Percentiles rank a stretch among this genome's conserved stretches.
Conservation (phyloP, 306 rosid species). For the Cicer arietinum region DNA sequence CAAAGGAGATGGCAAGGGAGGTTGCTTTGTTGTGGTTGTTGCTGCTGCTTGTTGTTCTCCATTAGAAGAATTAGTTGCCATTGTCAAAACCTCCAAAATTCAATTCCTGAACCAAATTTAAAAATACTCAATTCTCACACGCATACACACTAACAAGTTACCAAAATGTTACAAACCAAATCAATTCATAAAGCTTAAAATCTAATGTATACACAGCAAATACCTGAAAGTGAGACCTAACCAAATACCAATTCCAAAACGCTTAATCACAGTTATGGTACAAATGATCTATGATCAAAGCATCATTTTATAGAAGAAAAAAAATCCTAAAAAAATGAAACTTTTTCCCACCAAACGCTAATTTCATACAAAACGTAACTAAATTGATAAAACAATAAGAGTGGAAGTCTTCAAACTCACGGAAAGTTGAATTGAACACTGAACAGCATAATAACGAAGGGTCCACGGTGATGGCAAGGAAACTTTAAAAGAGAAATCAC, state of each 20-base stretch:
- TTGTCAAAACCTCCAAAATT: slow-evolving; percentile 40
- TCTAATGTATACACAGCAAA: background rate
- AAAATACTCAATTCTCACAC: slow-evolving; percentile 30
- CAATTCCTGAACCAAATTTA: slow-evolving; percentile 45
- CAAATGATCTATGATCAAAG: slow-evolving; percentile 42
- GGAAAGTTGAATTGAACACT: slow-evolving; percentile 47
- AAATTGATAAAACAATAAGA: background rate
- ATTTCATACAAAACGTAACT: slow-evolving; percentile 3
- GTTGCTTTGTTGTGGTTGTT: slow-evolving; percentile 63
- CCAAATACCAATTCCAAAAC: slow-evolving; percentile 38
- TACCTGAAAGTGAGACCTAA: slow-evolving; percentile 31
- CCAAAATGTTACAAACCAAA: slow-evolving; percentile 16
- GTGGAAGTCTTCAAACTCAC: slow-evolving; percentile 54
- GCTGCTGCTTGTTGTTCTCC: slow-evolving; percentile 53
- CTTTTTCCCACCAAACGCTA: slow-evolving; percentile 49
- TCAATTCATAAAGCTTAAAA: slow-evolving; percentile 21
- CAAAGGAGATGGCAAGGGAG: slow-evolving; percentile 89
- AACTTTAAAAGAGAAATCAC: slow-evolving; percentile 38
- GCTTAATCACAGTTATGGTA: slow-evolving; percentile 44
- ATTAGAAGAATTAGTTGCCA: slow-evolving; percentile 71
- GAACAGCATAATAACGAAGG: slow-evolving; percentile 47
- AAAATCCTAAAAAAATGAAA: slow-evolving; percentile 18
- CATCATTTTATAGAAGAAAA: slow-evolving; percentile 46
- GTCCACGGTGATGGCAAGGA: slow-evolving; percentile 37
- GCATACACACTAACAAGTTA: background rate